Base-by-base conservation (phyloP, 345 rosid species). In the Kernera saxatilis region DNA sequence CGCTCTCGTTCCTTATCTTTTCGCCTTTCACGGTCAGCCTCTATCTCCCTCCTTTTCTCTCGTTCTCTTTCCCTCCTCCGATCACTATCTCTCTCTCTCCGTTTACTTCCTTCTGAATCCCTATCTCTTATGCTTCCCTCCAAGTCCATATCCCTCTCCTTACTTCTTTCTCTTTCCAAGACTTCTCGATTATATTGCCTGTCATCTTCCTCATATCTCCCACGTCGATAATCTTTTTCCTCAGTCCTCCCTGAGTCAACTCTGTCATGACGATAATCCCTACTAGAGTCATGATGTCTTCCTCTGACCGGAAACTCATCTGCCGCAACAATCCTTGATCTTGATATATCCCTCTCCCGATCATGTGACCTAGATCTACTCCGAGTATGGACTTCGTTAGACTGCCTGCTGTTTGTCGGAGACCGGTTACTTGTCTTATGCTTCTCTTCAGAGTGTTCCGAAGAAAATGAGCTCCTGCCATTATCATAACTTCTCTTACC, bases 341-440 rank as follows among this genome's bases (percentile, higher is more conserved):
- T 77, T 64, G 96, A 87, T 52, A 85, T 78, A 52, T 81, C 91
- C 80, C 84, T 81, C 30, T 36, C 82, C 79, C 32, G 46, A 72
- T 84, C 87, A 56, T 12, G 73, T 3, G 88, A 77, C 65, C 74
- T 69, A 48, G 89, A 88, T 77, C 86, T 78, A 50, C 78, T 79
- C 79, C 80, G 80, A 64, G 5, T 32, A 64, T 61, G 44, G 69
- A 52, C 71, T 59, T 78, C 84, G 48, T 80, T 83, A 74, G 35
- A 45, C 49, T 73, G 73, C 73, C 82, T 80, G 37, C 78, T 78
- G 56, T 17, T 48, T 43, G 77, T 74, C 4, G 80, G 84, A 44
- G 84, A 88, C 22, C 9, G 55, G 8, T 44, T 77, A 9, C 75
- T 72, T 8, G 10, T 64, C 67, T 66, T 83, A 61, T 51, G 56